Evolutionary conservation across 192 early-diverging fungal species (phyloP), one percentile per base, ranked within the genome.

Genomic region (Phlyctochytrium bullatum): DNA sequence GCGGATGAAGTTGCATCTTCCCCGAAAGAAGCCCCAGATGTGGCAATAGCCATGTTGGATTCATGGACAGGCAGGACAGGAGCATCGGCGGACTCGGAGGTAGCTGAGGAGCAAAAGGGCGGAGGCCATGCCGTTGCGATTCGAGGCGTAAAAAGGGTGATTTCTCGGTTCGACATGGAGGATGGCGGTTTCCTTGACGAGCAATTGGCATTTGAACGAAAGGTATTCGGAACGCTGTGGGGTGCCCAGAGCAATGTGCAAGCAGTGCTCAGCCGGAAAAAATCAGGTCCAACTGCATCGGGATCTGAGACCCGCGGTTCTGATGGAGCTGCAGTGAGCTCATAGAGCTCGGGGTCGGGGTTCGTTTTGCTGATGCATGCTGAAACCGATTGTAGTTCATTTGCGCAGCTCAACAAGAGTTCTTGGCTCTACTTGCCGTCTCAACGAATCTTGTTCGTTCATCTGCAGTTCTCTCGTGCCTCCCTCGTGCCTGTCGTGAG

Each of bases 111-210:
- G 14, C 62, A 59, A 6, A 66, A 72, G 3, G 68, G 51, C 16
- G 74, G 72, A 47, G 65, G 74, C 27, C 76, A 81, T 36, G 70
- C 83, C 2, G 51, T 31, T 28, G 86, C 83, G 16, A 73, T 87
- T 0, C 74, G 79, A 34, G 75, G 73, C 0, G 78, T 88, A 69
- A 88, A 88, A 63, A 59, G 59, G 34, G 73, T 78, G 74, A 75
- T 31, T 52, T 71, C 12, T 20, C 6, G 20, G 40, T 47, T 47
- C 20, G 40, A 47, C 20, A 47, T 47, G 40, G 40, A 47, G 20
- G 40, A 47, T 47, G 40, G 40, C 6, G 40, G 40, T 14, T 47
- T 47, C 20, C 10, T 20, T 14, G 59, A 64, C 23, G 52, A 65
- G 33, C 17, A 16, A n/a, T 25, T 73, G 12, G 67, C 10, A 34